Evolutionary conservation across 2,329 filamentous ascomycete genomes (phyloP), one percentile per base, ranked within the genome.

Genomic region (Colletotrichum orchidophilum): DNA sequence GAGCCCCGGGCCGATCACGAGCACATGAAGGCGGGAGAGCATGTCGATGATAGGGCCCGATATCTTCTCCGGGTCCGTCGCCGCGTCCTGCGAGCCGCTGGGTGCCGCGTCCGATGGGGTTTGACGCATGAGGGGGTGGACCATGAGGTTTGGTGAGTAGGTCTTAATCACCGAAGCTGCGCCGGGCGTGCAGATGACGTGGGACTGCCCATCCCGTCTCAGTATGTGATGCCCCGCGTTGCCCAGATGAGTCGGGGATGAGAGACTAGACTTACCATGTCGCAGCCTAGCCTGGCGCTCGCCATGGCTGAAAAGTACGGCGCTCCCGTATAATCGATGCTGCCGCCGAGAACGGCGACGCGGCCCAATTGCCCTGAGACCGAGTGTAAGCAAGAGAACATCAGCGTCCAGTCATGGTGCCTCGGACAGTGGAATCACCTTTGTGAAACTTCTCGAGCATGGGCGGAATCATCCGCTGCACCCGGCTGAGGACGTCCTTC

Each of bases 281-380:
- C 95, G 77, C 92, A 94, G 5, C 96, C 96, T 69, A 98, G 84
- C 77, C 93, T 91, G 57, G 96, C 96, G 75, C 94, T 97, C 13
- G 96, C 96, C 91, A 98, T 98, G 74, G 96, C 95, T 24, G 96
- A 98, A 83, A 99, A 99, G 84, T 97, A 99, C 13, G 96, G 96
- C 70, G 96, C 96, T 46, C 96, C 96, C 1, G 96, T 98, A 81
- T 98, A 99, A 82, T 98, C 96, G 80, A 96, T 92, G 78, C 94
- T 97, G 50, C 96, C 96, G 62, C 96, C 96, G 75, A 99, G 96
- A 70, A 99, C 96, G 63, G 91, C 96, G 63, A 99, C 91, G 66
- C 96, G 90, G 5, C 96, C 96, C 75, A 97, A 87, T 82, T 98
- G 96, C 71, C 96, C 96, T 97, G 76, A 5, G n/a, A 35, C 0